Conservation (phyloP, 495 filamentous ascomycete genomes). For the Parathielavia appendiculata region DNA sequence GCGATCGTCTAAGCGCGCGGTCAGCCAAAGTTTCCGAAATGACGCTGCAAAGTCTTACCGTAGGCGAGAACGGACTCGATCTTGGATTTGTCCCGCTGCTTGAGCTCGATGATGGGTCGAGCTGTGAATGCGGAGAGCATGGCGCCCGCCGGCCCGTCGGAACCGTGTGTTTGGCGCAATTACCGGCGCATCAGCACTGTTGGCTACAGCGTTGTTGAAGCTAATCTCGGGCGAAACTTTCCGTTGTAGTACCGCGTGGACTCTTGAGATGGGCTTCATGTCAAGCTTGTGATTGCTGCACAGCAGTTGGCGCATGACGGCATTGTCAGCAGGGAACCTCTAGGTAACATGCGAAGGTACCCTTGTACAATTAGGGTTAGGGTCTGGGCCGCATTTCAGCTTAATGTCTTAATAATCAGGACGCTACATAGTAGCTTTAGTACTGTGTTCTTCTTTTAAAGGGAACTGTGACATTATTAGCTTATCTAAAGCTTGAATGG, state of each 20-base stretch:
- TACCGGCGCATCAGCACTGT: constrained; percentile 23
- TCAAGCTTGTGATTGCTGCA: background rate
- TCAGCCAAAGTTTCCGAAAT: constrained; percentile 8
- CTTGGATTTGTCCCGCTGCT: constrained; percentile 85
- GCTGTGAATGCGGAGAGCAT: constrained; percentile 99
- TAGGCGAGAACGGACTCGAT: constrained; percentile 92
- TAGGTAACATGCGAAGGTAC: too few species aligned
- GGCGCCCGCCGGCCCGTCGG: constrained; percentile 36
- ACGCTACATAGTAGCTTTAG: background rate
- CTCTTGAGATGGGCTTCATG: background rate
- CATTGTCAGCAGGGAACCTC: background rate
- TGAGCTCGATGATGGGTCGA: constrained; percentile 93
- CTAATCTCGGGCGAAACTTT: background rate
- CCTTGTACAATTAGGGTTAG: too few species aligned
- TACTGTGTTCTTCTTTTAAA: too few species aligned
- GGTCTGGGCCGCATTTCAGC: too few species aligned
- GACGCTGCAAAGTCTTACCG: constrained; percentile 43
- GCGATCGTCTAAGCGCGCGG: constrained; percentile 59
- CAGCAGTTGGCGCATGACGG: background rate
- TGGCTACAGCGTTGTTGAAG: background rate
- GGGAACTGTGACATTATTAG: too few species aligned
- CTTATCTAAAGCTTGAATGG: too few species aligned
- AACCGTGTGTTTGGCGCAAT: constrained; percentile 15
- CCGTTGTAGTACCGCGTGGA: background rate
- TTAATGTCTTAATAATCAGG: too few species aligned